These are phyloP conservation scores for Chlorociboria aeruginascens DNA, from an alignment of 495 filamentous ascomycete genomes.

Conservation along the genomic window DNA sequence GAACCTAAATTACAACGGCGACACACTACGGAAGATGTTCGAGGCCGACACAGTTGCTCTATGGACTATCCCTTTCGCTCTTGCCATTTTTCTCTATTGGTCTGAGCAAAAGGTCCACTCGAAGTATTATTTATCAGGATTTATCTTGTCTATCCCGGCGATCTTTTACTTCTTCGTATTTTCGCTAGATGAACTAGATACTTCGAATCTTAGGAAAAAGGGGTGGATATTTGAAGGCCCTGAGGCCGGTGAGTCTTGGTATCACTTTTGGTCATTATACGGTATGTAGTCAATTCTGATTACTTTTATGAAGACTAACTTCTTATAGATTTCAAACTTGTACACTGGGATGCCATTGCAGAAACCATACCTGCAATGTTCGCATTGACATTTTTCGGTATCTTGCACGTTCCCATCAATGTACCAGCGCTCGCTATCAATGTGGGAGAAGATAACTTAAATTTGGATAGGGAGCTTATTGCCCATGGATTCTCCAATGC, in stretches of 20 bases:
- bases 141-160: constrained; percentile 68
- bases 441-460: constrained; percentile 78
- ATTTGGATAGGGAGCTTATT: constrained; percentile 84
- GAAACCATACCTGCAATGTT: constrained; percentile 90
- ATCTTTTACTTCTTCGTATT: constrained; percentile 75
- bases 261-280: constrained; percentile 92
- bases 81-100: constrained; percentile 65
- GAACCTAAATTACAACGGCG: constrained; percentile 63
- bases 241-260: constrained; percentile 77
- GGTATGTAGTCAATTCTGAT: constrained; percentile 36
- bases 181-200: constrained; percentile 47
- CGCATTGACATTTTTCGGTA: constrained; percentile 91
- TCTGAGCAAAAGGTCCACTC: constrained; percentile 63
- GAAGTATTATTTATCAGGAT: constrained; percentile 75
- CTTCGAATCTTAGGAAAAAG: constrained; percentile 46
- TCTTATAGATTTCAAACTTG: constrained; percentile 50
- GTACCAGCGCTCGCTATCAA: constrained; percentile 84
- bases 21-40: constrained; percentile 64
- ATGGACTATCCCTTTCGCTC: constrained; percentile 68
- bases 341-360: constrained; percentile 69
- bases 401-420: constrained; percentile 96
- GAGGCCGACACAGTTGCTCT: constrained; percentile 59
- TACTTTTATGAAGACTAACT: constrained; percentile 4
- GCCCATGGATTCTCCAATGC: constrained; percentile 90
- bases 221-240: constrained; percentile 92